A percentile compares a stretch with the other conserved stretches of the same genome.
Conservation (phyloP, 2,329 filamentous ascomycete species). For the Zarea fungicola region DNA sequence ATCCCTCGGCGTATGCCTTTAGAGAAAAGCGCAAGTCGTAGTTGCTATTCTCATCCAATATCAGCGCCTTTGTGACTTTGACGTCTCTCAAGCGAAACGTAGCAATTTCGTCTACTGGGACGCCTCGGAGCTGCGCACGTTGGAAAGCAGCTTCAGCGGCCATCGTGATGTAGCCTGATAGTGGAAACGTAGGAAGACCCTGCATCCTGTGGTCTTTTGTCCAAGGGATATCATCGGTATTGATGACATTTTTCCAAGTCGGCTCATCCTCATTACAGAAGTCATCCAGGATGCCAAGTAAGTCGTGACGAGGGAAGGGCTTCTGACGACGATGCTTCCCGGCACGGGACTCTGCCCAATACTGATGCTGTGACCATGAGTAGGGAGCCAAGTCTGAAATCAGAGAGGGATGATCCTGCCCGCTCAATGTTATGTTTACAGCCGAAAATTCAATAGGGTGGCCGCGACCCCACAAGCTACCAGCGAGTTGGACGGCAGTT, state of each 20-base stretch:
- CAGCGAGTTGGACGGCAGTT: conserved; percentile 39
- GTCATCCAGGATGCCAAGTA: conserved; percentile 41
- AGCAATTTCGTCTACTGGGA: conserved; percentile 19
- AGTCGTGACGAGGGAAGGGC: conserved; percentile 36
- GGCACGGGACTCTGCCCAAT: conserved; percentile 44
- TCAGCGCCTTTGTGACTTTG: conserved; percentile 22
- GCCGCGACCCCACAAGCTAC: conserved; percentile 41
- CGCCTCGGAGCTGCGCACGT: conserved; percentile 21
- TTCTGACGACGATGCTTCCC: conserved; percentile 37
- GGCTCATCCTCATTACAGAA: conserved; percentile 41
- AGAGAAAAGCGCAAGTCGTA: conserved; percentile 24
- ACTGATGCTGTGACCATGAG: conserved; percentile 42
- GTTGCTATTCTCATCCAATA: conserved; percentile 21
- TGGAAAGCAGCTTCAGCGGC: conserved; percentile 42
- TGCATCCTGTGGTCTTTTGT: conserved; percentile 54
- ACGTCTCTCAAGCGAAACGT: conserved; percentile 20
- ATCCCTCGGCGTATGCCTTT: conserved; percentile 24
- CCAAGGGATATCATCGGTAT: conserved; percentile 49
- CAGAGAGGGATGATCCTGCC: conserved; percentile 20
- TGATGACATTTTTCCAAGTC: conserved; percentile 44
- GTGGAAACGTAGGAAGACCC: conserved; percentile 49
- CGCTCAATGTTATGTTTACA: conserved; percentile 36
- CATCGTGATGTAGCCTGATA: conserved; percentile 49
- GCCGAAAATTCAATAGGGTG: conserved; percentile 37
- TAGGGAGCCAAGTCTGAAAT: conserved; percentile 43